Evolutionary conservation across 495 filamentous ascomycete genomes (phyloP).

Genomic region (Penicillium waksmanii): DNA sequence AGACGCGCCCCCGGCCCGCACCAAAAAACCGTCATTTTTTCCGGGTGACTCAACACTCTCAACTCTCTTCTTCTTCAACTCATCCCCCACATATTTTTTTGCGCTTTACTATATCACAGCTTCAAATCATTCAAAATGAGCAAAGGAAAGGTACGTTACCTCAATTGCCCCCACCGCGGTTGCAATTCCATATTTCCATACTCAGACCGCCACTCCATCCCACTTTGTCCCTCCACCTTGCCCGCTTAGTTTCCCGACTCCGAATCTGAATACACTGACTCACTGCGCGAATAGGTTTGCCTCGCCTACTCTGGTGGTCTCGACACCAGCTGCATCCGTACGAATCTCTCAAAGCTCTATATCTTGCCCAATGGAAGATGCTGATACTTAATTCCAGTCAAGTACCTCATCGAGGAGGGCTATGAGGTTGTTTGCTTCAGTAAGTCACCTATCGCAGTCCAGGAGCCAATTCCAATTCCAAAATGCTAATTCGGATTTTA

Average conservation of each 20-base stretch:
- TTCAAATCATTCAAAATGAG: constrained; percentile 28
- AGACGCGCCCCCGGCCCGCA: constrained; percentile 30
- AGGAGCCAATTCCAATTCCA: constrained; percentile 18
- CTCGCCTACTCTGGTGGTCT: constrained; percentile 57
- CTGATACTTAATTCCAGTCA: constrained; percentile 39
- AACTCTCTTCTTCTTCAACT: constrained; percentile 16
- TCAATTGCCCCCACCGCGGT: constrained; percentile 10
- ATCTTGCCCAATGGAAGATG: constrained; percentile 14
- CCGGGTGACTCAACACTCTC: constrained; percentile 38
- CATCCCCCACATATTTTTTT: constrained; percentile 12
- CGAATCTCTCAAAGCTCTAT: constrained; percentile 16
- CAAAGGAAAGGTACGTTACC: constrained; percentile 32
- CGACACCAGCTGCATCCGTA: constrained; percentile 67
- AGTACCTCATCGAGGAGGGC: constrained; percentile 69
- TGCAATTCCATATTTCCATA: constrained; percentile 4
- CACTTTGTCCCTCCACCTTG: constrained; percentile 14
- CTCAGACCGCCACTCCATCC: constrained; percentile 29
- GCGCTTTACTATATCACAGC: constrained; percentile 7
- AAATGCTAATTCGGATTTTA: constrained; percentile 32
- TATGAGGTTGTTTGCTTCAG: constrained; percentile 71
- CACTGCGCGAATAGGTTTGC: constrained; percentile 36
- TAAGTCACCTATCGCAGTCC: constrained; percentile 31
- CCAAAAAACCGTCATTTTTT: constrained; percentile 36
- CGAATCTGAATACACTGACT: constrained; percentile 14
- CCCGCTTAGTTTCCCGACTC: constrained; percentile 1